Evolutionary conservation across 202 grass and related monocot genomes (phyloP), one percentile per base, ranked within the genome.

Genomic region (Thinopyrum obtusiflorum): DNA sequence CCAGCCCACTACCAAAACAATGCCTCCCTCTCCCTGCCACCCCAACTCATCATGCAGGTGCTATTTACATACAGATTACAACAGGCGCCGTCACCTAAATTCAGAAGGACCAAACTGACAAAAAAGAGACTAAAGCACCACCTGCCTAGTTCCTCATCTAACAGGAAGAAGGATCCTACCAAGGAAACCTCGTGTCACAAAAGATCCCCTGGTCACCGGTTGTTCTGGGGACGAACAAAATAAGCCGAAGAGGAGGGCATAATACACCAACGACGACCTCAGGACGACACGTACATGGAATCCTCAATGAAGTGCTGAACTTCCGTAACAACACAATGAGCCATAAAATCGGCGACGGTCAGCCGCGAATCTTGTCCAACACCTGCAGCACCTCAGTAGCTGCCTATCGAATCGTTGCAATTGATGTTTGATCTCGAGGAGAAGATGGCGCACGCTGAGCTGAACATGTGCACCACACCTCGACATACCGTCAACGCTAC

Each of bases 11-110:
- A 68, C 36, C 29, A 60, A 83, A 72, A 63, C 35, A 29, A 20
- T 4, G 11, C 59, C 27, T 68, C 74, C 35, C 35, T 42, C 39
- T 42, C 39, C 10, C 39, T 42, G 9, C 5, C 0, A 18, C 66
- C 15, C 40, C 44, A 73, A 37, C 60, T 28, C 20, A 47, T 47
- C 47, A 68, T 31, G 26, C 62, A 55, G 32, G 20, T 27, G 61
- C 70, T 77, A 85, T 82, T 65, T 87, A 87, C 89, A 90, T 13
- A 84, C 61, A 80, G 49, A 20, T 53, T 53, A 90, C 80, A 90
- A 90, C 61, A 84, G 11, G 39, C 49, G 26, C 29, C 1, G 23
- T 11, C 63, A 10, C 66, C 67, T 74, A 87, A 36, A 61, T 65
- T 75, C 40, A 57, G 26, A 61, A 60, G 9, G 61, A 76, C 49